phyloP scores from a whole-genome alignment of 768 basidiomycete species.

The Coprinellus aureogranulatus region DNA sequence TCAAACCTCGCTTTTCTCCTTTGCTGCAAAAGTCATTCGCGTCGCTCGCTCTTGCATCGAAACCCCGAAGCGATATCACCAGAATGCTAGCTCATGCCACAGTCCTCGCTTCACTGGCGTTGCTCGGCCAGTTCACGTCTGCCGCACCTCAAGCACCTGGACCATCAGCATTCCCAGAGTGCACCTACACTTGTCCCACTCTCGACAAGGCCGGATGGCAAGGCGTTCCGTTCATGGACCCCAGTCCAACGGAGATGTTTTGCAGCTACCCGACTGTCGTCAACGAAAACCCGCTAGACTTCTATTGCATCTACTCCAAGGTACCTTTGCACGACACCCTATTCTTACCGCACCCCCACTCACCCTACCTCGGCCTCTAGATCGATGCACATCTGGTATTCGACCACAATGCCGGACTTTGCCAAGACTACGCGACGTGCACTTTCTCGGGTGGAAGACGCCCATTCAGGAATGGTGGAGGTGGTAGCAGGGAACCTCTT shows the following conservation, averaged over 20 bases:
- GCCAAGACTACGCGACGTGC: neutral
- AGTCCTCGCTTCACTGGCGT: neutral
- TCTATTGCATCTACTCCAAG: constrained; percentile 6
- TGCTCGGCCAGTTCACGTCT: neutral
- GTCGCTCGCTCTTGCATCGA: no score
- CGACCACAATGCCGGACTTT: neutral
- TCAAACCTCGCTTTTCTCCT: no score
- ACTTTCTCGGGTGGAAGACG: neutral
- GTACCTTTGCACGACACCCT: neutral
- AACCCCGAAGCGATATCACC: no score
- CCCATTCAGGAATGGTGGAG: neutral
- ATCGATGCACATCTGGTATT: neutral
- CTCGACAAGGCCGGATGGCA: constrained; percentile 2
- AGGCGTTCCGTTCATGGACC: neutral
- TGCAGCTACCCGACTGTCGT: constrained; percentile 3
- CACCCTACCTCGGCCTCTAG: neutral
- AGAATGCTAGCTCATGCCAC: neutral
- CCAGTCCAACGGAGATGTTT: constrained; percentile 1
- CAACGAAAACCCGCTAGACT: neutral
- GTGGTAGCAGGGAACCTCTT: neutral
- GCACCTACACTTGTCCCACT: neutral
- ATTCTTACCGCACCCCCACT: neutral
- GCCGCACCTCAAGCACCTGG: neutral
- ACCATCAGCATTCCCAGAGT: neutral
- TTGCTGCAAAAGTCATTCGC: no score